These are phyloP conservation scores for Termitomyces sp. DNA, from an alignment of 768 basidiomycete species.

Conservation along the genomic window DNA sequence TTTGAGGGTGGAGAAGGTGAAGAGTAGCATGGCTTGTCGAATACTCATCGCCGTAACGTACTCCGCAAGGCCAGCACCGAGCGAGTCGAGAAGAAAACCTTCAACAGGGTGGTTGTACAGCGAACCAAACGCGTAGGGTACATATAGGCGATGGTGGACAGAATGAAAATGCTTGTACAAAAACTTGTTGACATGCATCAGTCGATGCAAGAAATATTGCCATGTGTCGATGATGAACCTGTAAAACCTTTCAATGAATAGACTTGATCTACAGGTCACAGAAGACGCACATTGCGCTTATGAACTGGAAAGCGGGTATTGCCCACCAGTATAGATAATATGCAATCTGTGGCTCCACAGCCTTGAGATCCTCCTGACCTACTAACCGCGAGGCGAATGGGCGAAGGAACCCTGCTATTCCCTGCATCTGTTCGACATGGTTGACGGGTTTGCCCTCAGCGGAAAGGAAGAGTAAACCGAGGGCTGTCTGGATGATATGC, in stretches of 20 bases:
- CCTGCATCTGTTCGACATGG: constrained; percentile 42
- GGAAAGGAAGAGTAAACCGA: constrained; percentile 70
- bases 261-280: neutral
- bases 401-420: constrained; percentile 36
- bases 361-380: constrained; percentile 40
- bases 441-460: constrained; percentile 31
- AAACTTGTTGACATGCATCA: constrained; percentile 87
- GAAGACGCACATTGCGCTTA: constrained; percentile 78
- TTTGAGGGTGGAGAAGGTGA: constrained; percentile 81
- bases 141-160: constrained; percentile 93
- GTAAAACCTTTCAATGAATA: neutral
- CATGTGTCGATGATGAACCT: constrained; percentile 96
- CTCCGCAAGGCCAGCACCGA: constrained; percentile 81
- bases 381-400: constrained; percentile 33
- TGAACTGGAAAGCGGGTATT: constrained; percentile 68
- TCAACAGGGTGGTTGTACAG: constrained; percentile 97
- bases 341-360: constrained; percentile 35
- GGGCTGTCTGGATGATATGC: constrained; percentile 76
- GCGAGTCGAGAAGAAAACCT: constrained; percentile 84
- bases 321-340: constrained; percentile 91
- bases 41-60: constrained; percentile 59
- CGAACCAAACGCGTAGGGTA: constrained; percentile 95
- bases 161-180: constrained; percentile 92
- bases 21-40: constrained; percentile 83
- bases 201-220: constrained; percentile 96